Conservation (phyloP, 768 basidiomycete species). For the Termitomyces titanicus region DNA sequence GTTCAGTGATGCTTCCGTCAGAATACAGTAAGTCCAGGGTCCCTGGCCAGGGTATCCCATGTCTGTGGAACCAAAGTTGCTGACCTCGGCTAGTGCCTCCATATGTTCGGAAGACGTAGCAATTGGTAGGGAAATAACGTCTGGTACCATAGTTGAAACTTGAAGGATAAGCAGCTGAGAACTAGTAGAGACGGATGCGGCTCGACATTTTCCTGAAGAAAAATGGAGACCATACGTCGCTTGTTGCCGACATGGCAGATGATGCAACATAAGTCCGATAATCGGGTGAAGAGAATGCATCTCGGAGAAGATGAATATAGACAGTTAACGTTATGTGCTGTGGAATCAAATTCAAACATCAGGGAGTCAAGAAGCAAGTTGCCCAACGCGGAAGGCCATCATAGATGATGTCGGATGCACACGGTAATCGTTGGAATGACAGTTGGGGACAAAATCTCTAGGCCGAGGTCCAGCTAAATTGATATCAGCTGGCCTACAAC, state of each 20-base stretch:
- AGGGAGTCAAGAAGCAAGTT: constrained; percentile 5
- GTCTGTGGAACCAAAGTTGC: constrained; percentile 48
- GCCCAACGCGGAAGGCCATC: not conserved
- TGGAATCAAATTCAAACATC: constrained; percentile 3
- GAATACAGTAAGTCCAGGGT: constrained; percentile 51
- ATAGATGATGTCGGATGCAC: not conserved
- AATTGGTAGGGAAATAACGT: constrained; percentile 36
- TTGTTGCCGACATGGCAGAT: constrained; percentile 1
- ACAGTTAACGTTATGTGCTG: constrained; percentile 1
- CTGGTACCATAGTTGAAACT: not conserved
- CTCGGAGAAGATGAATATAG: not conserved
- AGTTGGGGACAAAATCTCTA: not conserved
- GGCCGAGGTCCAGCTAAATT: not conserved
- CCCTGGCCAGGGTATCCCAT: constrained; percentile 48
- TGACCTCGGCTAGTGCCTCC: constrained; percentile 50
- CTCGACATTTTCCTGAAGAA: not conserved
- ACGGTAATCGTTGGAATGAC: not conserved
- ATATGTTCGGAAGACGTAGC: constrained; percentile 45
- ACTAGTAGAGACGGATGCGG: not conserved
- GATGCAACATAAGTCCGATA: not conserved
- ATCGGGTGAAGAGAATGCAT: not conserved
- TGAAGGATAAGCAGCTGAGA: not conserved
- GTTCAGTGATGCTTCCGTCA: constrained; percentile 37
- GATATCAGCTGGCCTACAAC: not conserved
- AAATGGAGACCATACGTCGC: too few species aligned